These are phyloP conservation scores for Carex kokanica DNA, from an alignment of 176 grass and related monocot species.

Conservation along the genomic window DNA sequence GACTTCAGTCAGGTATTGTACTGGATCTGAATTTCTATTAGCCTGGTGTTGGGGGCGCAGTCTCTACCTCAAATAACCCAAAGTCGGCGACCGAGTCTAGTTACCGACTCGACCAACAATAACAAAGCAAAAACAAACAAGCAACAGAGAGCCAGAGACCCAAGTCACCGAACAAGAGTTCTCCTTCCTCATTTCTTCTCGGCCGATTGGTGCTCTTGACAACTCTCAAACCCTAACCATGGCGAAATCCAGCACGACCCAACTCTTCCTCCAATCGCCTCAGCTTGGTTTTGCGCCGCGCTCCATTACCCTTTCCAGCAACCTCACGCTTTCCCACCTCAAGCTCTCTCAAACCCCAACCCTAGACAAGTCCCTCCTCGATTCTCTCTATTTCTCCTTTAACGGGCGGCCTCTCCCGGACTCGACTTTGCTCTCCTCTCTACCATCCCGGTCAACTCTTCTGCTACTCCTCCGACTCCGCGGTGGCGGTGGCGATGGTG, in stretches of 20 bases:
- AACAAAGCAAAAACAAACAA: neutral
- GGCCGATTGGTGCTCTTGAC: neutral
- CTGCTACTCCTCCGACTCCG: constrained; percentile 52
- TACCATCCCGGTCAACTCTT: constrained; percentile 31
- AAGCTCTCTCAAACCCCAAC: constrained; percentile 33
- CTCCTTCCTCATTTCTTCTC: neutral
- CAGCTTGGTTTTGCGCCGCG: constrained; percentile 45
- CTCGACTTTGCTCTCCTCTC: constrained; percentile 22
- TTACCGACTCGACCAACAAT: neutral
- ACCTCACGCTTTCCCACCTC: constrained; percentile 49
- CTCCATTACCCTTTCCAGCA: constrained; percentile 17
- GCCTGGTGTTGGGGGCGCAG: no score
- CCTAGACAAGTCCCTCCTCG: constrained; percentile 19
- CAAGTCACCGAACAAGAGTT: neutral
- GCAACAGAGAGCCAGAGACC: neutral
- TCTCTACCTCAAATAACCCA: neutral
- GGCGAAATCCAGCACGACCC: constrained; percentile 1
- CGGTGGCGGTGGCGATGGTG: constrained; percentile 87
- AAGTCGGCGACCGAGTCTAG: neutral
- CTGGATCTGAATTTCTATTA: no score
- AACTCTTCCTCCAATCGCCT: constrained; percentile 29
- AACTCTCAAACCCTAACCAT: constrained; percentile 36
- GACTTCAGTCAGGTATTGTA: no score
- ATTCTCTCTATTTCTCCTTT: constrained; percentile 64
- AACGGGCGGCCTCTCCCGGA: constrained; percentile 41